Base-by-base conservation (phyloP, 257 asterid genomes). In the Parsonsia alboflavescens region DNA sequence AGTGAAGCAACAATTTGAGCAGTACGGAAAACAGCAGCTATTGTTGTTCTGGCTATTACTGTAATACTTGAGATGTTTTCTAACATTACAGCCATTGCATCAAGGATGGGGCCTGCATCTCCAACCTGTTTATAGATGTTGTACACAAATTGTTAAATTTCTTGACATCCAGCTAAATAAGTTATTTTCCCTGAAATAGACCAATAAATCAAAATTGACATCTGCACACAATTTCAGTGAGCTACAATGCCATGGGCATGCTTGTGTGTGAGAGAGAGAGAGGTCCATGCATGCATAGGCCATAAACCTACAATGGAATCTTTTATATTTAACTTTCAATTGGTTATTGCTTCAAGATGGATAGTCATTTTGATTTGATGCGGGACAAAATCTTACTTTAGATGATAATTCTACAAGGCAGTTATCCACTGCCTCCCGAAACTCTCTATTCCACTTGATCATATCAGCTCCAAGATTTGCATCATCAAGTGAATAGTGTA, bases 41-140 rank as follows among this genome's bases (percentile, higher is more conserved):
- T 79, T 36, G 96, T 91, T 45, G 95, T 86, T 86, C 98, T 89
- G n/a, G 97, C 94, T 66, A 91, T 85, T 39, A 88, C 90, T 12
- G 94, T 81, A 75, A 89, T 84, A 81, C 88, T 91, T 21, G 98
- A 91, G 83, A 91, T 88, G 81, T 93, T 90, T 83, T 93, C 98
- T 65, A 93, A 78, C 97, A 89, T 88, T 28, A 84, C 88, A 70
- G 98, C 96, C 97, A 93, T 89, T 24, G 90, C 92, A 70, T 91
- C 98, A 65, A 93, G 95, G 77, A 93, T 93, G 33, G 86, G 88
- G 72, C 95, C 96, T 45, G 97, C 96, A 85, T 93, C 98, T 79
- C 97, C 98, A 42, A 93, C 94, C 99, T 94, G 85, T 73, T 64
- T 33, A 78, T 50, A 78, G 54, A 77, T 36, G 72, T 68, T 83